Conservation (phyloP, 805 yeast species). For the Saturnispora mendoncae region DNA sequence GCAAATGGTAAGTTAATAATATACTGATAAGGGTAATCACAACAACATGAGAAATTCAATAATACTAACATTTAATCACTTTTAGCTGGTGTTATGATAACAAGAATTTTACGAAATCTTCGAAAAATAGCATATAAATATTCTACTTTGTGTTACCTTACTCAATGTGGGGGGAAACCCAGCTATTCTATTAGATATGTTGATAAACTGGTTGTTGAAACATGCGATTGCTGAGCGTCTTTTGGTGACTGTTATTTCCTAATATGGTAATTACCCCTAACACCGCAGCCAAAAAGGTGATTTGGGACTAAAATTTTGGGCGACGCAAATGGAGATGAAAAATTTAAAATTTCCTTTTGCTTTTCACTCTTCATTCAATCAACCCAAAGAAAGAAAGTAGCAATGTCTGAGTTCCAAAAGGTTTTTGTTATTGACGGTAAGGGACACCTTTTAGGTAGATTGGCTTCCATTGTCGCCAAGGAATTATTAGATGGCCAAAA, state of each 20-base stretch:
- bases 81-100: neutral
- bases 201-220: neutral
- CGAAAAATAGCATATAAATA: neutral
- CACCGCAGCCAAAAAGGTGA: conserved; percentile 2
- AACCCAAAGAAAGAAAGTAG: conserved; percentile 15
- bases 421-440: conserved; percentile 98
- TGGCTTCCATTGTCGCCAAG: conserved; percentile 97
- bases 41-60: no score
- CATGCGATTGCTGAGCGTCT: neutral
- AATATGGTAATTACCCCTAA: neutral
- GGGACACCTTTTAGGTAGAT: conserved; percentile 99
- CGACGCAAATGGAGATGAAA: neutral
- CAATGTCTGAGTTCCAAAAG: conserved; percentile 85
- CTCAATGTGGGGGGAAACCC: neutral
- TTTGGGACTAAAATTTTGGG: no score
- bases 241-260: conserved; percentile 1
- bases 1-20: conserved; percentile 5
- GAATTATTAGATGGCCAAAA: conserved; percentile 97
- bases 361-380: neutral
- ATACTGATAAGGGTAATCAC: no score
- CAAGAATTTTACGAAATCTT: neutral
- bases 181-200: neutral
- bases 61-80: no score
- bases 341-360: neutral
- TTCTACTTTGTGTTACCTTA: neutral